Base-by-base conservation (phyloP, 2,329 filamentous ascomycete species). In the Camptophora hylomeconis region DNA sequence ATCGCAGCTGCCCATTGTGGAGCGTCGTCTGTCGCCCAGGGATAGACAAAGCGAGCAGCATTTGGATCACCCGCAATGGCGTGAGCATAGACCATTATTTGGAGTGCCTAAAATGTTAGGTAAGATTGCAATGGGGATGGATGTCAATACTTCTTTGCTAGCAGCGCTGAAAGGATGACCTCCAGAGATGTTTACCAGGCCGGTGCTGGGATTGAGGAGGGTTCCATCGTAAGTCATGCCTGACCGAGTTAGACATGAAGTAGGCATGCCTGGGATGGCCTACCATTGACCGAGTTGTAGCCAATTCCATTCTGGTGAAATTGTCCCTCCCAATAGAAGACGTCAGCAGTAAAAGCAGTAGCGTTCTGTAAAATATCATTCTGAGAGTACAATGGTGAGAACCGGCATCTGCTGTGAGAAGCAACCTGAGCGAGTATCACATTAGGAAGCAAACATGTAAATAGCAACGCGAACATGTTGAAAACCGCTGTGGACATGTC, bases 291-390 rank as follows among this genome's bases (percentile, higher is more conserved):
- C 2, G 43, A 35, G 31, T 61, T 60, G 38, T 58, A 61, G 7
- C 50, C 46, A 3, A 61, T 45, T 13, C 54, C 48, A 27, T 59
- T 51, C 26, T 55, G 52, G 28, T 60, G 57, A 18, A 61, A 60
- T 14, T 55, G 49, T n/a, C 54, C 57, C 35, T 62, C 58, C 56
- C 57, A 61, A 37, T 53, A 58, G 9, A 61, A 34, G 10, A 60
- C 35, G 26, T 58, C 49, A 37, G 45, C 49, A 15, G 50, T 44
- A 16, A 60, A 58, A 2, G 8, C 17, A 20, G 26, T 44, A 0
- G 53, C 39, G 5, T 46, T 34, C 8, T 40, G 28, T 4, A 58
- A 36, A 5, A 53, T 41, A 6, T 52, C 40, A 2, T 39, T 17
- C n/a, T 45, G 37, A 15, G 31, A 37, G 35, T 40, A 47, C 9